Evolutionary conservation across 768 basidiomycete species (phyloP).

Genomic region (Russula emetica): DNA sequence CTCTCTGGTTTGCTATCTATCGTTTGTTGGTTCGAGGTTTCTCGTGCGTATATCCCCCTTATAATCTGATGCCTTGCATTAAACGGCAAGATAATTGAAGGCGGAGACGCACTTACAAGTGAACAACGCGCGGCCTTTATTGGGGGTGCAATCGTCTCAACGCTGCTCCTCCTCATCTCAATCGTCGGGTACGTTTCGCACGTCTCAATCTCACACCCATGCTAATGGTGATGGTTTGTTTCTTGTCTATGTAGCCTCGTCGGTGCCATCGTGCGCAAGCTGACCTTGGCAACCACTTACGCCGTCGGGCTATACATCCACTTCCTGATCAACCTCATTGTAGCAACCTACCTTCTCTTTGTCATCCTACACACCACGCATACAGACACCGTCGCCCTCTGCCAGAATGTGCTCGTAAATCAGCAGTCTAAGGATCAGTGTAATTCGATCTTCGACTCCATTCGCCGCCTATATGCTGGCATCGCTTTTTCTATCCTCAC

Average conservation of each 20-base stretch:
- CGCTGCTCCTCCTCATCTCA: constrained; percentile 49
- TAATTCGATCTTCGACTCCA: constrained; percentile 39
- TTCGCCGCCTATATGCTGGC: constrained; percentile 45
- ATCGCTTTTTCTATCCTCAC: constrained; percentile 45
- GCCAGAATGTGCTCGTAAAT: constrained; percentile 43
- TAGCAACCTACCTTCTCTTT: constrained; percentile 50
- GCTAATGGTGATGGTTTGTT: neutral
- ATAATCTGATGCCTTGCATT: constrained; percentile 29
- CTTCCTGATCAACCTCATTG: constrained; percentile 50
- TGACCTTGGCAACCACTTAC: constrained; percentile 53
- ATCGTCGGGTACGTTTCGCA: constrained; percentile 47
- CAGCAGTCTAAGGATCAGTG: constrained; percentile 45
- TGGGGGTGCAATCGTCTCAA: constrained; percentile 50
- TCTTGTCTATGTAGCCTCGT: constrained; percentile 44
- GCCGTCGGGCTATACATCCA: constrained; percentile 54
- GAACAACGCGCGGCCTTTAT: constrained; percentile 43
- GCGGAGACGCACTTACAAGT: constrained; percentile 28
- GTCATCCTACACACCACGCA: constrained; percentile 45
- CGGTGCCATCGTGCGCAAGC: constrained; percentile 60
- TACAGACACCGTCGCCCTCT: constrained; percentile 42
- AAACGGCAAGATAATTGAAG: constrained; percentile 30
- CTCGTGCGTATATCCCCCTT: constrained; percentile 41
- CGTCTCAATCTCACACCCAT: constrained; percentile 1
- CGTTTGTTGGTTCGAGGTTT: constrained; percentile 59
- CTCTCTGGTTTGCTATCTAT: constrained; percentile 51